Conservation (phyloP, 768 basidiomycete species). For the Psilocybe sp. region DNA sequence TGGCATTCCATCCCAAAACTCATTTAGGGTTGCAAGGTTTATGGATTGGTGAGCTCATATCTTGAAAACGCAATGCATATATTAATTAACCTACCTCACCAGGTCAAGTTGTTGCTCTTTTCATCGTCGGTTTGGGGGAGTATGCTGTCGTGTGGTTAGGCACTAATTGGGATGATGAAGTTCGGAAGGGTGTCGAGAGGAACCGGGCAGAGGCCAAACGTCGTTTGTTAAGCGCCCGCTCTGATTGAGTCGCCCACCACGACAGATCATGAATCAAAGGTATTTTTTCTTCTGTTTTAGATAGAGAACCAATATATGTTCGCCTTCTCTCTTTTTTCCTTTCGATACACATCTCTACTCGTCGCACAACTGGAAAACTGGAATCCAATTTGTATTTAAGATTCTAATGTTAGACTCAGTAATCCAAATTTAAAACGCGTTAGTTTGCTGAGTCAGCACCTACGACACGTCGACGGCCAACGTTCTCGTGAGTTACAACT, state of each 20-base stretch:
- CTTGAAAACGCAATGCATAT: not conserved
- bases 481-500: slow-evolving; percentile 6
- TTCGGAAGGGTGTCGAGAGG: slow-evolving; percentile 49
- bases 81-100: not conserved
- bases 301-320: too few relatives aligned
- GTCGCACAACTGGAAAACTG: too few relatives aligned
- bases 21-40: slow-evolving; percentile 60
- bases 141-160: slow-evolving; percentile 56
- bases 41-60: slow-evolving; percentile 64
- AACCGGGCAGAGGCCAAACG: slow-evolving; percentile 45
- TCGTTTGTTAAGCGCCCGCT: not conserved
- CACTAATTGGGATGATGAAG: slow-evolving; percentile 65
- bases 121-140: slow-evolving; percentile 68
- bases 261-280: too few relatives aligned
- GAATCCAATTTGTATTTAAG: not conserved
- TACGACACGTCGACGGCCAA: slow-evolving; percentile 30
- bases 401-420: slow-evolving; percentile 15
- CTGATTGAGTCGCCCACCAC: too few relatives aligned
- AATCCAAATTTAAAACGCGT: slow-evolving; percentile 16
- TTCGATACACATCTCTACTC: too few relatives aligned
- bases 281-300: too few relatives aligned
- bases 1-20: slow-evolving; percentile 55
- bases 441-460: slow-evolving; percentile 23
- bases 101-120: slow-evolving; percentile 75
- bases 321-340: too few relatives aligned